Evolutionary conservation across 805 yeast genomes (phyloP), one percentile per base, ranked within the genome.

Genomic region (Jamesozyma piceae): DNA sequence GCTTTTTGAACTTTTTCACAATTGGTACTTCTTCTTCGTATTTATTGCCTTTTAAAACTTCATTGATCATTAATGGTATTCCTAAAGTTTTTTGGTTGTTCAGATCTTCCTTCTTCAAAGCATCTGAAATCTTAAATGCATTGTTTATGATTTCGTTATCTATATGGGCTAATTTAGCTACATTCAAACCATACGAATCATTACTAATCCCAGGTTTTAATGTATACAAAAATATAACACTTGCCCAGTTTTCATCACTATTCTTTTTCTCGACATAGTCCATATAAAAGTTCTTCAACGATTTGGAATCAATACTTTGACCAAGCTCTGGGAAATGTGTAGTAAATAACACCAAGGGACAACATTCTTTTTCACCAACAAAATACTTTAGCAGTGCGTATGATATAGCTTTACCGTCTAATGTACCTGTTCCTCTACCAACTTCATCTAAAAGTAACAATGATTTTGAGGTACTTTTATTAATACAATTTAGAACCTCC

Each of bases 381-480:
- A 83, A 72, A 50, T 82, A 78, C 42, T 74, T 68, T 42, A 88
- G 63, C 2, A 88, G 77, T 0, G 94, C 67, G 56, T 78, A 75
- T 0, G 95, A 95, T 26, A 88, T 78, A 0, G 94, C 78, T 35
- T 77, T 79, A 0, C 96, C 97, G 60, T 89, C 96, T 40, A 65
- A 61, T 0, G 88, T 78, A 1, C 83, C 75, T 1, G 97, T 88
- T 10, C 95, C 97, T 58, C 98, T 75, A 3, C 99, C 99, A 37
- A 92, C 75, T 62, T 92, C 99, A 63, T 92, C 99, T 48, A 92
- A 82, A 19, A 92, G 78, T 39, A 92, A 78, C 44, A 92, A 71
- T 5, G 96, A 87, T 47, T 83, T 80, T 26, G 69, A 63, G 0
- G 92, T 80, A 2, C 95, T 89, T 6, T 84, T 76, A 46, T 83